Conservation (phyloP, 179 eudicot genomes). For the Beta lomatogona region DNA sequence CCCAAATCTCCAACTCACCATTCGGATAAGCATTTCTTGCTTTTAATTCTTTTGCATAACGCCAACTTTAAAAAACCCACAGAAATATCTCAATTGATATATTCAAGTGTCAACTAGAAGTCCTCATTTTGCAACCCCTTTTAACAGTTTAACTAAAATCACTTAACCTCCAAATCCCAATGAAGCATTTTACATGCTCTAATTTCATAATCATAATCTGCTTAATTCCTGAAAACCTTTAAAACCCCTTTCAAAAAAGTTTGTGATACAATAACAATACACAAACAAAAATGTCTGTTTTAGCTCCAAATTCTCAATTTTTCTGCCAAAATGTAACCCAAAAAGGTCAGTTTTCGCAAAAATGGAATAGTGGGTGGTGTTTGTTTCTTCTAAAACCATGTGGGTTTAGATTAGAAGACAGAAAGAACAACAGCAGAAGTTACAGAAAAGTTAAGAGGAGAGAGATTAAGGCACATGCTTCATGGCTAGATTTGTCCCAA, state of each 20-base stretch:
- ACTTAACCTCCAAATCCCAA: background rate
- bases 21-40: constrained; percentile 43
- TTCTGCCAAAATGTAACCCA: constrained; percentile 40
- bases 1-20: constrained; percentile 33
- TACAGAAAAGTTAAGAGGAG: constrained; percentile 41
- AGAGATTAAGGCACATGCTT: constrained; percentile 44
- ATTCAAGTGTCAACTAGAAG: background rate
- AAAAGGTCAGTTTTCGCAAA: constrained; percentile 39
- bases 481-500: constrained; percentile 56
- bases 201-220: background rate
- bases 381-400: constrained; percentile 27
- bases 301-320: constrained; percentile 56
- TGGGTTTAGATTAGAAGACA: constrained; percentile 21
- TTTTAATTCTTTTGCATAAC: constrained; percentile 9
- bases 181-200: constrained; percentile 20
- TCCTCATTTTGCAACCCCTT: background rate
- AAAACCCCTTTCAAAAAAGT: background rate
- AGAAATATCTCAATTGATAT: constrained; percentile 6
- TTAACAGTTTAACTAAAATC: no score
- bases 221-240: background rate
- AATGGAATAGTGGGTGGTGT: constrained; percentile 37
- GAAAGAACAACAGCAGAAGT: constrained; percentile 22
- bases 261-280: background rate
- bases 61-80: background rate
- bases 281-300: constrained; percentile 40